Evolutionary conservation across 805 yeast species (phyloP).

Genomic region (Candida peoriensis): DNA sequence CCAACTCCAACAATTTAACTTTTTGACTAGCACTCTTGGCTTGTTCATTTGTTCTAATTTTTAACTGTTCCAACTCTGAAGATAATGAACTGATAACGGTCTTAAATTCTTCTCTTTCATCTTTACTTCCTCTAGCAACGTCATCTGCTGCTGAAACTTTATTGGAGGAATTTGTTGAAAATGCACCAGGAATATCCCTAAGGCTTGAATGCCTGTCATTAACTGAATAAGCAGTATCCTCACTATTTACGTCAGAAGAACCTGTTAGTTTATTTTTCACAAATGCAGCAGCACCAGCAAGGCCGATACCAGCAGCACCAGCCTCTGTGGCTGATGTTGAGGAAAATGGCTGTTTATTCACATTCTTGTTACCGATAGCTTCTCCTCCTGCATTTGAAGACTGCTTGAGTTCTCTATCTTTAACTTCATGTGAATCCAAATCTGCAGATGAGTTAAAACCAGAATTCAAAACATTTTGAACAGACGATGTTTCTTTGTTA

Average conservation of each 20-base stretch:
- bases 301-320: constrained; percentile 9
- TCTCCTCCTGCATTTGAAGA: no score
- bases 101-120: constrained; percentile 23
- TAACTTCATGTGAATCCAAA: no score
- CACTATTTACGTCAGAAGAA: neutral
- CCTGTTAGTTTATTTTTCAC: constrained; percentile 4
- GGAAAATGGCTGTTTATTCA: no score
- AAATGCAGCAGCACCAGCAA: constrained; percentile 7
- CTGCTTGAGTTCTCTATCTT: no score
- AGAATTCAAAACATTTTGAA: no score
- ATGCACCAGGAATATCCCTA: constrained; percentile 3
- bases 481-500: no score
- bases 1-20: constrained; percentile 43
- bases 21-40: constrained; percentile 54
- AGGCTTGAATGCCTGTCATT: neutral
- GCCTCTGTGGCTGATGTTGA: constrained; percentile 8
- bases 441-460: no score
- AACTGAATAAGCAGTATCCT: neutral
- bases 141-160: neutral
- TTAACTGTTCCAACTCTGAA: constrained; percentile 32
- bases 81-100: constrained; percentile 28
- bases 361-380: no score
- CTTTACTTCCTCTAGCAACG: no score
- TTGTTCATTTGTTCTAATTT: constrained; percentile 40
- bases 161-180: neutral